phyloP scores from a whole-genome alignment of 2,329 filamentous ascomycete species.

The Chaetoscypha palmicola region DNA sequence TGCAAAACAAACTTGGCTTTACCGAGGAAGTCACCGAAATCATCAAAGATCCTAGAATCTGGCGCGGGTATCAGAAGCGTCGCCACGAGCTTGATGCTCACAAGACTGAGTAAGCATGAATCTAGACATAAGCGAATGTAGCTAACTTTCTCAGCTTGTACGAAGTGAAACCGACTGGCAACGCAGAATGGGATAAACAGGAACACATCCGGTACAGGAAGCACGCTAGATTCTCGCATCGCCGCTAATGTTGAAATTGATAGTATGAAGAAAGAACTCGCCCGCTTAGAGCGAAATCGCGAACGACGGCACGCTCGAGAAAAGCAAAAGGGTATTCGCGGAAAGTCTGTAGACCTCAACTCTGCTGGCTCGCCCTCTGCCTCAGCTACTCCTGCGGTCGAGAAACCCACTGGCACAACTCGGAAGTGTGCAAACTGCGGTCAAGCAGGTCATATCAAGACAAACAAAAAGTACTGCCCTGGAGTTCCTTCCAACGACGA shows the following conservation, averaged over 20 bases:
- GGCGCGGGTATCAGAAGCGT: constrained; percentile 78
- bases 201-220: constrained; percentile 52
- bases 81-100: constrained; percentile 38
- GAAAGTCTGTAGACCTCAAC: constrained; percentile 20
- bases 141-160: constrained; percentile 42
- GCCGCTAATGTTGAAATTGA: constrained; percentile 10
- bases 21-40: constrained; percentile 50
- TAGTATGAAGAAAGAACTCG: constrained; percentile 67
- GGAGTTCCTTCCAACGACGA: background rate
- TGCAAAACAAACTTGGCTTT: constrained; percentile 57
- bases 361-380: constrained; percentile 38
- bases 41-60: constrained; percentile 76
- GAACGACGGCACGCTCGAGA: constrained; percentile 85
- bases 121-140: too few relatives aligned
- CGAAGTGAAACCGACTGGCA: constrained; percentile 56
- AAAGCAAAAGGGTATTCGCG: constrained; percentile 65
- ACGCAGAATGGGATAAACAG: constrained; percentile 58
- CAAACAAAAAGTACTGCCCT: constrained; percentile 79
- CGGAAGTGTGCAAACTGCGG: constrained; percentile 98
- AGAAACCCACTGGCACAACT: constrained; percentile 57
- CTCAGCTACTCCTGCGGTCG: constrained; percentile 41
- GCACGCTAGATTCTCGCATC: constrained; percentile 11
- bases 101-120: constrained; percentile 67
- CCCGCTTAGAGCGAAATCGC: constrained; percentile 82
- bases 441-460: constrained; percentile 95